Conservation (phyloP, 2,329 filamentous ascomycete genomes). For the Phialophora macrospora region DNA sequence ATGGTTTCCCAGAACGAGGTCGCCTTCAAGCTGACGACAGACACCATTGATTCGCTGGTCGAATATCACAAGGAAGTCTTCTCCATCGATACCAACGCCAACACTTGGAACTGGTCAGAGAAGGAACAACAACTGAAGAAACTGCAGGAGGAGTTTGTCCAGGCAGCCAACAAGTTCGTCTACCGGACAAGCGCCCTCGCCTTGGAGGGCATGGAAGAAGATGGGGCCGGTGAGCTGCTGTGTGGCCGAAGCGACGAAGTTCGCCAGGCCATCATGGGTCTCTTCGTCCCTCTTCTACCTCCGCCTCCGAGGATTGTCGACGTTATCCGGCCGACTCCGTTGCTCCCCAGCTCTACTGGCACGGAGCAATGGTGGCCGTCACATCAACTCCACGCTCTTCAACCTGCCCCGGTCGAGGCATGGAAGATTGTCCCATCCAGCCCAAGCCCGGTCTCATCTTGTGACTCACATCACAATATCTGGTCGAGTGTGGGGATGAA, state of each 20-base stretch:
- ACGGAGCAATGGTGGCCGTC: constrained; percentile 82
- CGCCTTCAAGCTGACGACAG: constrained; percentile 93
- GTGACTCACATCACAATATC: constrained; percentile 72
- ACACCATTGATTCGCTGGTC: constrained; percentile 90
- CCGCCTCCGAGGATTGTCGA: constrained; percentile 87
- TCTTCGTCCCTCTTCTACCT: constrained; percentile 84
- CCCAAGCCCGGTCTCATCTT: constrained; percentile 75
- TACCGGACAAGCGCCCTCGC: constrained; percentile 87
- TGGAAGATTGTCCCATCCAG: constrained; percentile 93
- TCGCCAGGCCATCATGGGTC: constrained; percentile 79
- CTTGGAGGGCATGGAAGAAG: constrained; percentile 93
- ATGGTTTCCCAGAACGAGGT: constrained; percentile 98
- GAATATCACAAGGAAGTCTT: constrained; percentile 97
- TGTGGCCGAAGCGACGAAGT: constrained; percentile 91
- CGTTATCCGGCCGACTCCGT: constrained; percentile 80
- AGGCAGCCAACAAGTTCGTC: constrained; percentile 96
- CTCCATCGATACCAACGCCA: constrained; percentile 85
- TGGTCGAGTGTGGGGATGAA: constrained; percentile 80
- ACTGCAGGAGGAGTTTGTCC: constrained; percentile 93
- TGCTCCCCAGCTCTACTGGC: constrained; percentile 80
- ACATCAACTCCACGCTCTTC: constrained; percentile 64
- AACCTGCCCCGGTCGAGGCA: constrained; percentile 75
- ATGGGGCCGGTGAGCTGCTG: constrained; percentile 90
- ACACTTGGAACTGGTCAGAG: constrained; percentile 92
- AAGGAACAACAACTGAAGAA: constrained; percentile 97